Evolutionary conservation across 2,329 filamentous ascomycete genomes (phyloP), one percentile per base, ranked within the genome.

Genomic region (Ceratocystis colombiana): DNA sequence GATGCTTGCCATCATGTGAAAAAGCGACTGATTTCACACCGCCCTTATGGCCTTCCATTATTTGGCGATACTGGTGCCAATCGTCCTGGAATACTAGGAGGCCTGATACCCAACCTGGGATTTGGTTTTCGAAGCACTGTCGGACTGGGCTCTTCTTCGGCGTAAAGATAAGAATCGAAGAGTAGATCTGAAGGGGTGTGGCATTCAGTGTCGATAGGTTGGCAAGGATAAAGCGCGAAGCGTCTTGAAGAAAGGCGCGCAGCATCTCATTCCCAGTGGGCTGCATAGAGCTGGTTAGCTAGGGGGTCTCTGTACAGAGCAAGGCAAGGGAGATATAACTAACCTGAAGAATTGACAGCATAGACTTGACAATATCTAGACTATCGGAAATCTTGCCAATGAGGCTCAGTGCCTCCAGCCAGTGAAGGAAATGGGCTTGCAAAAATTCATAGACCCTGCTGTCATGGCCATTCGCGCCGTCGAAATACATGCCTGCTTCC

Each of bases 371-470:
- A 6, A n/a, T 30, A 6, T n/a, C 30, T 1, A 15, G 20, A 22
- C 53, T 6, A 7, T 57, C 22, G 3, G 22, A 57, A 30, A 28
- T 28, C 3, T 28, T 57, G 25, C 64, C 64, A 62, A 62, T n/a
- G 33, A 62, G 25, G 4, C 46, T 55, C 59, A 37, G 44, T 30
- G n/a, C 41, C 33, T 22, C 61, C n/a, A 48, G 25, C 44, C 37
- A 64, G 10, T 33, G 44, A 20, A 64, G 62, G 5, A 48, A 25
- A 48, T 48, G 25, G 20, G 7, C 7, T n/a, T 63, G 62, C 10
- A 75, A 68, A 50, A 77, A 72, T 0, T 70, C 64, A 3, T 76
- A 72, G 3, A 61, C 10, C 37, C 37, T 41, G 10, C 12, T 41
- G 37, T 41, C 37, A 2, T 72, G 69, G 12, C 70, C 73, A 64